Conservation (phyloP, 768 basidiomycete species). For the Amanita subjunquillea region DNA sequence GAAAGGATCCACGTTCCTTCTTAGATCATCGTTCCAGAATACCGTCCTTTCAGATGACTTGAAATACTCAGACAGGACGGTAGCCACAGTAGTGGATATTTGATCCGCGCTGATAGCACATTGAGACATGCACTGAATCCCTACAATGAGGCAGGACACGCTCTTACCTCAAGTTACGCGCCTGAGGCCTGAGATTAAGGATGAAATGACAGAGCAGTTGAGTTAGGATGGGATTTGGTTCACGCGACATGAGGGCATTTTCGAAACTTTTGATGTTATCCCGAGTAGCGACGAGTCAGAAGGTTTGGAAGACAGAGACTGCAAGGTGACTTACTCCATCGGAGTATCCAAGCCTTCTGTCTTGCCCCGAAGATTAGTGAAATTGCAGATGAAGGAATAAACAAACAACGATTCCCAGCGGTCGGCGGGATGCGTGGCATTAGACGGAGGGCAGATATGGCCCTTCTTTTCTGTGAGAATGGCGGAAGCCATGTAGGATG, state of each 20-base stretch:
- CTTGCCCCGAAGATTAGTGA: conserved; percentile 65
- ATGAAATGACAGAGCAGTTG: conserved; percentile 69
- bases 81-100: conserved; percentile 66
- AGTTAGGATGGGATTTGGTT: conserved; percentile 64
- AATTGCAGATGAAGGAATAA: conserved; percentile 78
- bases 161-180: conserved; percentile 82
- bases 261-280: conserved; percentile 49
- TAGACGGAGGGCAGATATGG: conserved; percentile 48
- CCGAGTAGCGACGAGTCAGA: conserved; percentile 20
- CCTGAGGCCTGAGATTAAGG: conserved; percentile 73
- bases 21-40: conserved; percentile 69
- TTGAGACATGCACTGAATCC: conserved; percentile 17
- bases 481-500: conserved; percentile 22
- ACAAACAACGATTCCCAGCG: conserved; percentile 86
- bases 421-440: conserved; percentile 64
- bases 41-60: conserved; percentile 65
- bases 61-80: conserved; percentile 61
- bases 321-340: conserved; percentile 60
- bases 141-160: conserved; percentile 19
- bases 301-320: conserved; percentile 9
- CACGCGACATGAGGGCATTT: conserved; percentile 62
- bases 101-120: conserved; percentile 56
- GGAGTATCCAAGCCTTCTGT: conserved; percentile 71
- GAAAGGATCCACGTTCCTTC: conserved; percentile 68
- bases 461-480: conserved; percentile 23